phyloP scores from a whole-genome alignment of 1,284 basidiomycete genomes.

The Anthracocystis panici-leucophaei region DNA sequence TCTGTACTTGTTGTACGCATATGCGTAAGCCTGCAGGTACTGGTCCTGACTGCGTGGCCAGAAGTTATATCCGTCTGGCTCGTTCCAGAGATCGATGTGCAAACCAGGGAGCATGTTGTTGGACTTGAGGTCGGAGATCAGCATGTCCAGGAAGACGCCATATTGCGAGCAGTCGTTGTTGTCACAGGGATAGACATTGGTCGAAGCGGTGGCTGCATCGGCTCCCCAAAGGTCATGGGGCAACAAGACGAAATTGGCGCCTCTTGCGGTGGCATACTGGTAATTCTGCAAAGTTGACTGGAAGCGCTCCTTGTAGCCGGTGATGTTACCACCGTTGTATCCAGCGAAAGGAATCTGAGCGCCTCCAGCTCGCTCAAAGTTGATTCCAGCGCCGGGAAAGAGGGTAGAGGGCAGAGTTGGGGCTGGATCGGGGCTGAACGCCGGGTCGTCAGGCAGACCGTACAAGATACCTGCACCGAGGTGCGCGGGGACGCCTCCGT shows the following conservation, averaged over 20 bases:
- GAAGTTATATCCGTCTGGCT: conserved; percentile 12
- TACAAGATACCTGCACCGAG: conserved; percentile 10
- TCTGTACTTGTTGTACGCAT: background rate
- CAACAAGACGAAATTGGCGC: conserved; percentile 7
- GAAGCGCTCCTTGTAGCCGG: conserved; percentile 2
- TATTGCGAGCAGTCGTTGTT: conserved; percentile 9
- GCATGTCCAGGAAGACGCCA: conserved; percentile 8
- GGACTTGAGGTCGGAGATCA: conserved; percentile 17
- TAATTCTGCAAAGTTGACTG: conserved; percentile 6
- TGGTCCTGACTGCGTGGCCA: conserved; percentile 25
- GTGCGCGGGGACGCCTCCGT: background rate
- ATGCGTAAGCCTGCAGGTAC: conserved; percentile 8
- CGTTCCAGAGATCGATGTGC: conserved; percentile 21
- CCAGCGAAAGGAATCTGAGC: conserved; percentile 1
- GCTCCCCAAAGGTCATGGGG: conserved; percentile 17
- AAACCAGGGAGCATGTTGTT: conserved; percentile 11
- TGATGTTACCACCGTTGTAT: background rate
- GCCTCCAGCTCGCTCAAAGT: background rate
- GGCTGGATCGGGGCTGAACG: conserved; percentile 3
- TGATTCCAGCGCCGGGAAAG: background rate
- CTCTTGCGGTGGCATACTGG: conserved; percentile 4
- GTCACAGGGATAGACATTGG: conserved; percentile 15
- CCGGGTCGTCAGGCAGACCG: conserved; percentile 2
- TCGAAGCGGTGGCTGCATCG: conserved; percentile 1
- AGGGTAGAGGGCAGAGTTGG: background rate